These are phyloP conservation scores for Solanum aculeatissimum DNA, from an alignment of 305 asterid genomes.

Conservation along the genomic window DNA sequence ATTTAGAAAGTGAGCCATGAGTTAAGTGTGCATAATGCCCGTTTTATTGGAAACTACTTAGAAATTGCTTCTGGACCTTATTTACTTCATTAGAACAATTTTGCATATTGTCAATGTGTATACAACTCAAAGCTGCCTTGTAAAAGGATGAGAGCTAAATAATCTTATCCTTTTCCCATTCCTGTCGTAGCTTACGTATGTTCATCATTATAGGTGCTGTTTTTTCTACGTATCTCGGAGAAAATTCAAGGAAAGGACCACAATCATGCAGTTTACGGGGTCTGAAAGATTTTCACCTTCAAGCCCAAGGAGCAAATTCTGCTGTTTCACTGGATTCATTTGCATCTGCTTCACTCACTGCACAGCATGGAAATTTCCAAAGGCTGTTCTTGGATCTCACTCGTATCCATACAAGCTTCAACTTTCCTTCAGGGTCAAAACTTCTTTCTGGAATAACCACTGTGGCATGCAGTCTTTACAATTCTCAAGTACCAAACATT, in stretches of 20 bases:
- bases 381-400: slow-evolving; percentile 54
- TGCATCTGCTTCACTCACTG: slow-evolving; percentile 46
- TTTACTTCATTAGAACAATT: not conserved
- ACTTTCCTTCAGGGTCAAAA: slow-evolving; percentile 53
- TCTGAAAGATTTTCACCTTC: slow-evolving; percentile 17
- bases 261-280: slow-evolving; percentile 11
- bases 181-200: not conserved
- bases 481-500: slow-evolving; percentile 29
- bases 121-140: not conserved
- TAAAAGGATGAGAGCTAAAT: not conserved
- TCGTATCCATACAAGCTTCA: slow-evolving; percentile 35
- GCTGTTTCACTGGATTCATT: slow-evolving; percentile 49
- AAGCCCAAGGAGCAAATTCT: slow-evolving; percentile 29
- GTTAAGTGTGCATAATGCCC: not conserved
- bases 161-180: not conserved
- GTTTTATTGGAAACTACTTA: not conserved
- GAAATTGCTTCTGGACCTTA: not conserved
- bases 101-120: not conserved
- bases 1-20: not conserved
- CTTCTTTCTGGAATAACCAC: slow-evolving; percentile 37
- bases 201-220: slow-evolving; percentile 41
- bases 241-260: slow-evolving; percentile 26
- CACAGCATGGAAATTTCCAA: slow-evolving; percentile 69
- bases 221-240: slow-evolving; percentile 40
- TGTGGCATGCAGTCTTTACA: slow-evolving; percentile 41